Evolutionary conservation across 306 rosid species (phyloP), one percentile per base, ranked within the genome.

Genomic region (Sicyos baderoa): DNA sequence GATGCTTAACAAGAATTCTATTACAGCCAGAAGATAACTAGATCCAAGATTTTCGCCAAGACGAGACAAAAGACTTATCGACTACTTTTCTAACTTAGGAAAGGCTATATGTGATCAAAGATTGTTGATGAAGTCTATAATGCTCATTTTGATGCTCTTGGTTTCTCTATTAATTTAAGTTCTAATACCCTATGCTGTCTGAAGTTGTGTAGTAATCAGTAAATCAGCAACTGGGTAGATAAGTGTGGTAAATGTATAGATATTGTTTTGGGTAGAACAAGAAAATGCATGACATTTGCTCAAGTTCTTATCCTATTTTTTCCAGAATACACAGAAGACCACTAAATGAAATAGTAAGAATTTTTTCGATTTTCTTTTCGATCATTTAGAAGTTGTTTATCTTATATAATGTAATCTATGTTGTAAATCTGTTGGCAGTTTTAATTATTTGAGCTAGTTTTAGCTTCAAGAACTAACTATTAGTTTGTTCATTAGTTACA

Each of bases 1-100:
- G 79, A 74, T 71, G 75, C 73, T 40, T 35, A 59, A 76, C 13
- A 60, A 76, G 82, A 74, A 72, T 44, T 18, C 42, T 55, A 23
- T 53, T 59, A 69, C 79, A 73, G 70, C 72, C 57, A 48, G 23
- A 25, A 49, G 23, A 47, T 67, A 77, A 56, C 75, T 75, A 75
- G 74, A 75, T 60, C 42, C 32, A 57, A 9, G 63, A 60, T 23
- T 49, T 16, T 67, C 57, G 16, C 57, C 45, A 15, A 49, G 16
- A 16, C 23, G 25, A 22, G 72, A 4, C 13, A 22, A 14, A 48
- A 4, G 56, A 47, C 72, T 48, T 5, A 4, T 22, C 37, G 44
- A 48, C 72, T 48, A 16, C 57, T 48, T 15, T 25, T 67, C 57
- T 49, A 23, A 67, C 57, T 23, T 42, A 23, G 57, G 37, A 67